A percentile compares a stretch with the other conserved stretches of the same genome.
Conservation (phyloP, 768 basidiomycete genomes). For the Boletus vinaceobasis region DNA sequence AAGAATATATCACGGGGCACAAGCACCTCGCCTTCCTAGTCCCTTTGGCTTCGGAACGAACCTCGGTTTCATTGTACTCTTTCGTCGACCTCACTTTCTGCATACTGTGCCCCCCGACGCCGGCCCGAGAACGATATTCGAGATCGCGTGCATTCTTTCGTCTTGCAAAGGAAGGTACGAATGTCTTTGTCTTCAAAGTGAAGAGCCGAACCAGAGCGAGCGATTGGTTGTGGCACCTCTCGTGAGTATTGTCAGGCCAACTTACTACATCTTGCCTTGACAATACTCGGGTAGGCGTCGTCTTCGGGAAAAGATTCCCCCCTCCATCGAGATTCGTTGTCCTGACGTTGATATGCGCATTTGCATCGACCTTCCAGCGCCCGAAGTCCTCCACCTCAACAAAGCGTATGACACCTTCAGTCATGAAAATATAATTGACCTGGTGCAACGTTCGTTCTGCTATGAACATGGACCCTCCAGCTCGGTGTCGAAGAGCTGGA, state of each 20-base stretch:
- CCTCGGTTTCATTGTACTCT: conserved; percentile 81
- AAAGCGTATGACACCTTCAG: conserved; percentile 51
- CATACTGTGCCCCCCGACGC: conserved; percentile 60
- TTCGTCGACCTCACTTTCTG: conserved; percentile 84
- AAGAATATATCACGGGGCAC: conserved; percentile 63
- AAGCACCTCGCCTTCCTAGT: conserved; percentile 80
- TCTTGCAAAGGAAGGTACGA: conserved; percentile 60
- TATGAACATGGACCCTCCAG: conserved; percentile 30
- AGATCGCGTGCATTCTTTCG: conserved; percentile 49
- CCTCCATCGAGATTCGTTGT: conserved; percentile 63
- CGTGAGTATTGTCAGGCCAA: conserved; percentile 42
- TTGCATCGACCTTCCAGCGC: conserved; percentile 62
- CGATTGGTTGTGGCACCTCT: conserved; percentile 91
- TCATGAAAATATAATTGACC: conserved; percentile 56
- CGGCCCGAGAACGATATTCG: conserved; percentile 35
- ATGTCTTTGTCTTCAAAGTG: conserved; percentile 83
- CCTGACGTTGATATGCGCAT: conserved; percentile 67
- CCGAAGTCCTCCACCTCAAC: conserved; percentile 37
- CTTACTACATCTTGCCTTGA: background rate
- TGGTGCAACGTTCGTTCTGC: conserved; percentile 56
- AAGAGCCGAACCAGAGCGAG: conserved; percentile 74
- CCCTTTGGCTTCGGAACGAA: conserved; percentile 60
- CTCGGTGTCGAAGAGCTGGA: conserved; percentile 47
- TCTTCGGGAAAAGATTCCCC: conserved; percentile 70
- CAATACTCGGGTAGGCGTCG: conserved; percentile 47